A percentile compares a stretch with the other conserved stretches of the same genome.
Evolutionary conservation across 2,329 filamentous ascomycete genomes (phyloP).

Genomic region (Penicillium paneum): DNA sequence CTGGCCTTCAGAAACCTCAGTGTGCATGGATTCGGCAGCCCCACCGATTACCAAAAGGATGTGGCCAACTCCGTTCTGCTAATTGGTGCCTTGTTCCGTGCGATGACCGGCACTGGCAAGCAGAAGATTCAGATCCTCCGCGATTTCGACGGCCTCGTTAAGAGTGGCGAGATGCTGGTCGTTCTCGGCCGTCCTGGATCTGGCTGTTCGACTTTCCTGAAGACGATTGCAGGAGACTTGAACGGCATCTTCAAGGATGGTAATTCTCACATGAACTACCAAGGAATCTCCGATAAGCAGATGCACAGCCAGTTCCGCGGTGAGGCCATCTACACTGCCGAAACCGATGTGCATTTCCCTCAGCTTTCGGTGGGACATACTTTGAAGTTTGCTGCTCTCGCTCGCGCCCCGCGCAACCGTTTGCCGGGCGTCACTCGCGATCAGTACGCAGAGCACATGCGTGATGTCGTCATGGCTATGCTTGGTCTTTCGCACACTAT

Average conservation of each 20-base stretch:
- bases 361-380: conserved; percentile 75
- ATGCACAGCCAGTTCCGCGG: conserved; percentile 77
- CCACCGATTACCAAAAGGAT: conserved; percentile 64
- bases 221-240: conserved; percentile 79
- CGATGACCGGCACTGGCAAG: conserved; percentile 36
- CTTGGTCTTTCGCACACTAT: conserved; percentile 51
- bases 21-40: conserved; percentile 64
- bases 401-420: conserved; percentile 50
- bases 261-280: conserved; percentile 74
- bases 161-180: conserved; percentile 56
- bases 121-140: conserved; percentile 59
- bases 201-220: conserved; percentile 78
- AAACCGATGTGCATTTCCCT: conserved; percentile 80
- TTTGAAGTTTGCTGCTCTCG: conserved; percentile 70
- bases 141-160: conserved; percentile 62
- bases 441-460: conserved; percentile 43
- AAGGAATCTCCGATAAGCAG: conserved; percentile 51
- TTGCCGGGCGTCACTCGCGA: conserved; percentile 42
- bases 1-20: conserved; percentile 66
- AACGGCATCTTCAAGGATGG: conserved; percentile 74
- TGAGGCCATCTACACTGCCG: conserved; percentile 82
- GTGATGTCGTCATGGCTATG: conserved; percentile 47
- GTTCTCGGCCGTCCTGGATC: conserved; percentile 52
- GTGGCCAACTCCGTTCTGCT: conserved; percentile 39
- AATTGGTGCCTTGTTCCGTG: conserved; percentile 33